These are phyloP conservation scores for Tolypocladium sp. DNA, from an alignment of 2,329 filamentous ascomycete species.

Conservation along the genomic window DNA sequence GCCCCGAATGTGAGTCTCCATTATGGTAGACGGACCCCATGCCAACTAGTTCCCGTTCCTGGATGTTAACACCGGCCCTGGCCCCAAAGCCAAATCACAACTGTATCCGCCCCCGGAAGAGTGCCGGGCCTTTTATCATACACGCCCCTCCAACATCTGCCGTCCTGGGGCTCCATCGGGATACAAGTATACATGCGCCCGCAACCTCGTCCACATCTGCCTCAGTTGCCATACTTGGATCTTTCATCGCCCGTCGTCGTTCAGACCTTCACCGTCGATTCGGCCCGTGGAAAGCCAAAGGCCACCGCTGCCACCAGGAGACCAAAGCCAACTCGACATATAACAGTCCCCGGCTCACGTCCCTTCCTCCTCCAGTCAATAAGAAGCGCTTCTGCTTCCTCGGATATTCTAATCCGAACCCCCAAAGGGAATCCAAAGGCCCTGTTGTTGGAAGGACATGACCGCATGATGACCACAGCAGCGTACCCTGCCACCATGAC, in stretches of 20 bases:
- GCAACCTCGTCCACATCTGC: constrained; percentile 21
- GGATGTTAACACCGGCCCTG: constrained; percentile 25
- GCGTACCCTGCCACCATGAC: constrained; percentile 54
- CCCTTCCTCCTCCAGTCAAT: background rate
- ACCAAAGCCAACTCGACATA: background rate
- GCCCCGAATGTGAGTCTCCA: constrained; percentile 4
- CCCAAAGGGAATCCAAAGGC: background rate
- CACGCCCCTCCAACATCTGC: constrained; percentile 39
- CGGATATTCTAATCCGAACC: background rate
- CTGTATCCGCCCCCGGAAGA: constrained; percentile 34
- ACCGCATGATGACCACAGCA: constrained; percentile 52
- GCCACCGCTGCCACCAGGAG: background rate
- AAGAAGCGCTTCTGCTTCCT: background rate
- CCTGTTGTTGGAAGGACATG: constrained; percentile 26
- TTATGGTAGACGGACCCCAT: constrained; percentile 1
- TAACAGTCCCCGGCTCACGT: background rate
- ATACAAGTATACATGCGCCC: constrained; percentile 38
- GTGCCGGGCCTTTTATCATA: constrained; percentile 39
- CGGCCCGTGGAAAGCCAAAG: constrained; percentile 3
- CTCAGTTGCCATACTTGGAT: constrained; percentile 3
- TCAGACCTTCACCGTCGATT: background rate
- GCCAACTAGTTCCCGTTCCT: constrained; percentile 26
- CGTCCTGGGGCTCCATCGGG: constrained; percentile 29
- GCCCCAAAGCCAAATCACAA: constrained; percentile 11
- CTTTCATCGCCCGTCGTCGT: background rate